Evolutionary conservation across 164 flowering plant genomes (phyloP).

Genomic region (Nymphaea thermarum): DNA sequence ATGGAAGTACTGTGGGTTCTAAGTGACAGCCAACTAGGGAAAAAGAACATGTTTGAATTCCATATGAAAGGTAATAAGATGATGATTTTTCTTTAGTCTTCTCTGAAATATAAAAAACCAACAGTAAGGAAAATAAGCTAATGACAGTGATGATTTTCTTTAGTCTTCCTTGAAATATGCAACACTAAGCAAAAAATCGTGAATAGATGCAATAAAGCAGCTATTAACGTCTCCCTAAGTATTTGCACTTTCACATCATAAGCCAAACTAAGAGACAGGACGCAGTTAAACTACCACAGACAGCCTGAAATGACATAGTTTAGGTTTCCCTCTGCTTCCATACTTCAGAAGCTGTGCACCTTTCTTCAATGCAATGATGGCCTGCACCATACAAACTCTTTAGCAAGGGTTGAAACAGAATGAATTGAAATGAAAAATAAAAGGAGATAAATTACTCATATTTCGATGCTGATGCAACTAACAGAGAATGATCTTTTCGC

Average conservation of each 20-base stretch:
- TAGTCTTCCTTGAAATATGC: not conserved
- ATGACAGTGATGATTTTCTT: too few species aligned
- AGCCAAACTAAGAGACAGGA: not conserved
- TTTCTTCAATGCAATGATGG: conserved; percentile 43
- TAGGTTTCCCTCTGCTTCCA: conserved; percentile 47
- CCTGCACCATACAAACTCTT: conserved; percentile 21
- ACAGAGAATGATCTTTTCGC: not conserved
- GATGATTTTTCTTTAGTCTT: not conserved
- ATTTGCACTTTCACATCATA: not conserved
- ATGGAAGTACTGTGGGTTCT: not conserved
- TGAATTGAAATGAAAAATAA: not conserved
- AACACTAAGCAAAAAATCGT: not conserved
- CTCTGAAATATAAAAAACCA: not conserved
- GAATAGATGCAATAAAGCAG: not conserved
- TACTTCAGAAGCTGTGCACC: conserved; percentile 50
- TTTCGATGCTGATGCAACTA: not conserved
- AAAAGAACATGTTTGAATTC: not conserved
- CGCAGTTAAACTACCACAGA: conserved; percentile 22
- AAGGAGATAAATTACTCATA: not conserved
- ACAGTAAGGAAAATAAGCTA: too few species aligned
- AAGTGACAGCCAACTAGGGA: not conserved
- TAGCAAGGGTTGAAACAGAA: not conserved
- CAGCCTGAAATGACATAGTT: conserved; percentile 45
- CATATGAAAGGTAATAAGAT: not conserved
- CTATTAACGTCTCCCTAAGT: not conserved